Percentiles rank a stretch among this genome's conserved stretches.
phyloP scores from a whole-genome alignment of 2,329 filamentous ascomycete genomes.

The Ceratocystis ficicola region DNA sequence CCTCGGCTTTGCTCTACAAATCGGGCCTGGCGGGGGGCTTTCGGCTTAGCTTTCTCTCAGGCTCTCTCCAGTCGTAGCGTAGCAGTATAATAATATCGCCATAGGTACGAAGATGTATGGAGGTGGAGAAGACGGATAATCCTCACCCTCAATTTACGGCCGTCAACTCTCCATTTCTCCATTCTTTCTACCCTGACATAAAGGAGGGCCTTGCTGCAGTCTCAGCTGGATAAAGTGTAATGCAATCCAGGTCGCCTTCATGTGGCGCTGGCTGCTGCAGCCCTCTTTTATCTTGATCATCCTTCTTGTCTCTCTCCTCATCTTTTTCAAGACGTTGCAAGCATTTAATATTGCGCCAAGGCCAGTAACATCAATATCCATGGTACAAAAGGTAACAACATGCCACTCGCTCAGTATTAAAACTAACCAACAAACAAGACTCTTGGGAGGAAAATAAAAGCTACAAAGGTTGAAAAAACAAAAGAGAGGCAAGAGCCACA shows the following conservation, averaged over 20 bases:
- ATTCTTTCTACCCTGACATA: neutral
- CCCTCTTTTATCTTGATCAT: too few species aligned
- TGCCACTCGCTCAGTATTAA: neutral
- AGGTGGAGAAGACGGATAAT: neutral
- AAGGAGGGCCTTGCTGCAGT: too few species aligned
- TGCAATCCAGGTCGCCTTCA: too few species aligned
- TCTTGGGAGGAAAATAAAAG: conserved; percentile 4
- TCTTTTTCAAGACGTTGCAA: too few species aligned
- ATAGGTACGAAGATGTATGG: neutral
- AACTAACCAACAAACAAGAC: conserved; percentile 6
- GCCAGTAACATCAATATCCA: neutral
- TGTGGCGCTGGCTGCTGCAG: too few species aligned
- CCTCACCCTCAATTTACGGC: neutral
- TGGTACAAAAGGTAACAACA: neutral
- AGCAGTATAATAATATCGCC: neutral
- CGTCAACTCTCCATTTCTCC: neutral
- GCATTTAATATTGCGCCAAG: neutral
- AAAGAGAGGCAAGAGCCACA: neutral
- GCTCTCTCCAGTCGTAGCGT: neutral
- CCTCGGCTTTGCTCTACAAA: neutral
- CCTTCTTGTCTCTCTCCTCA: too few species aligned
- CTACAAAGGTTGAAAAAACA: neutral
- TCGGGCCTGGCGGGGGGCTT: neutral
- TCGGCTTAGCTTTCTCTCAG: neutral
- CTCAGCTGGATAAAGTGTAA: too few species aligned